Percentiles rank a stretch among this genome's conserved stretches.
Evolutionary conservation across 352 stramenopile genomes (phyloP).

Genomic region (Hyaloperonospora brassicae): DNA sequence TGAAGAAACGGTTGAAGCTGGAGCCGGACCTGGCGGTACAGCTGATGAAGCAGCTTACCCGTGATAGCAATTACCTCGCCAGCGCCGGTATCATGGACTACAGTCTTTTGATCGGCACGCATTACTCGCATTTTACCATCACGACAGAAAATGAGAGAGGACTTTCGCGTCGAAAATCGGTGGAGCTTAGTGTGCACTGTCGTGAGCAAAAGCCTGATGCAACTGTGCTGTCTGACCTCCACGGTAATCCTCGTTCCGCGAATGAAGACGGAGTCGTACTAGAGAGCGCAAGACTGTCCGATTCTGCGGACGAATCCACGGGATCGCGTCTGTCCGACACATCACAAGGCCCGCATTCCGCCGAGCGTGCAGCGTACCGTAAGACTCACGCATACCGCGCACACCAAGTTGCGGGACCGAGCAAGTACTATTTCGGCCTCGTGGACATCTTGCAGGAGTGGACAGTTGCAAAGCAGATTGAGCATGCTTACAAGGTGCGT

Average conservation of each 20-base stretch:
- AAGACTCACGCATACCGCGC: slow-evolving; percentile 53
- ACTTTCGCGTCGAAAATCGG: slow-evolving; percentile 25
- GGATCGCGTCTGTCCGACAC: slow-evolving; percentile 18
- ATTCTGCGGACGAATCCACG: slow-evolving; percentile 1
- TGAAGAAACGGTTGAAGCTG: slow-evolving; percentile 80
- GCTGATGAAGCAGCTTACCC: slow-evolving; percentile 72
- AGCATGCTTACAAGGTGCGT: slow-evolving; percentile 80
- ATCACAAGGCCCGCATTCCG: slow-evolving; percentile 8
- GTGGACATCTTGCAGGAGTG: slow-evolving; percentile 88
- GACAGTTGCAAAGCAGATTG: slow-evolving; percentile 68
- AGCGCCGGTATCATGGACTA: slow-evolving; percentile 89
- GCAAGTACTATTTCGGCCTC: slow-evolving; percentile 85
- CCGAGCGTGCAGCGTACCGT: slow-evolving; percentile 23
- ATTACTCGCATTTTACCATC: slow-evolving; percentile 81
- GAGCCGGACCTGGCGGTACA: slow-evolving; percentile 37
- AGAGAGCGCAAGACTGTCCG: slow-evolving; percentile 22
- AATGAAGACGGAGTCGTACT: slow-evolving; percentile 19
- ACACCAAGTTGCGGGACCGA: slow-evolving; percentile 75
- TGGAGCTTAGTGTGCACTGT: slow-evolving; percentile 25
- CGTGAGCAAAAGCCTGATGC: slow-evolving; percentile 19
- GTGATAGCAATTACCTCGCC: slow-evolving; percentile 78
- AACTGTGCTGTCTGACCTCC: slow-evolving; percentile 39
- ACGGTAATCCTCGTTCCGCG: slow-evolving; percentile 19
- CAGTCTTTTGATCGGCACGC: slow-evolving; percentile 78
- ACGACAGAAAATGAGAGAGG: slow-evolving; percentile 29